These are phyloP conservation scores for Camellia lanceoleosa DNA, from an alignment of 148 eudicot species.

Conservation along the genomic window DNA sequence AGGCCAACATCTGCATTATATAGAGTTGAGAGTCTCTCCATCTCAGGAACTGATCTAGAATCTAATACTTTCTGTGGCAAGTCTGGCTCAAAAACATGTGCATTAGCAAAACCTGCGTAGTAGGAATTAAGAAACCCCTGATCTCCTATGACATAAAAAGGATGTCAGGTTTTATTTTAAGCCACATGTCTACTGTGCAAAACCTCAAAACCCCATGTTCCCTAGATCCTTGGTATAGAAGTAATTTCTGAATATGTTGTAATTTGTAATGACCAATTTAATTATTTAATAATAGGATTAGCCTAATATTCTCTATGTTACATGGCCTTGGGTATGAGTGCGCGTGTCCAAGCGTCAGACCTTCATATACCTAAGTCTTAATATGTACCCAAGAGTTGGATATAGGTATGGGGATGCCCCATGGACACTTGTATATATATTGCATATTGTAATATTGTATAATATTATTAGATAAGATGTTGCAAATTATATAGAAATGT, in stretches of 20 bases:
- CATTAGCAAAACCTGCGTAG: constrained; percentile 79
- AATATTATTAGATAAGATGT: no score
- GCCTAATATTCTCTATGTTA: background rate
- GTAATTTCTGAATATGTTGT: background rate
- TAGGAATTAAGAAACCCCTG: constrained; percentile 95
- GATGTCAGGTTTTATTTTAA: constrained; percentile 6
- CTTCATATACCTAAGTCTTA: no score
- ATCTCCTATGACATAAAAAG: constrained; percentile 55
- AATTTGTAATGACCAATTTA: background rate
- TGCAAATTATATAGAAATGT: no score
- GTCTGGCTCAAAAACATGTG: constrained; percentile 73
- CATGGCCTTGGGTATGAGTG: no score
- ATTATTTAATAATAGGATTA: background rate
- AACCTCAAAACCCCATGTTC: background rate
- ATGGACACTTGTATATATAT: no score
- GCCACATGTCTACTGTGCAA: background rate
- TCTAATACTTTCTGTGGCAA: constrained; percentile 48
- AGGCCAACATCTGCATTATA: constrained; percentile 99
- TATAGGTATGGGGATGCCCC: no score
- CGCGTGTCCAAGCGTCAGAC: no score
- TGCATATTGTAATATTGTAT: no score
- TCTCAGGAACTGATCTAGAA: constrained; percentile 63
- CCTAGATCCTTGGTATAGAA: background rate
- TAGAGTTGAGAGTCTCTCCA: constrained; percentile 96
- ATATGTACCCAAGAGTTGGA: no score